Conservation (phyloP, 2,329 filamentous ascomycete species). For the Alternaria alternata region DNA sequence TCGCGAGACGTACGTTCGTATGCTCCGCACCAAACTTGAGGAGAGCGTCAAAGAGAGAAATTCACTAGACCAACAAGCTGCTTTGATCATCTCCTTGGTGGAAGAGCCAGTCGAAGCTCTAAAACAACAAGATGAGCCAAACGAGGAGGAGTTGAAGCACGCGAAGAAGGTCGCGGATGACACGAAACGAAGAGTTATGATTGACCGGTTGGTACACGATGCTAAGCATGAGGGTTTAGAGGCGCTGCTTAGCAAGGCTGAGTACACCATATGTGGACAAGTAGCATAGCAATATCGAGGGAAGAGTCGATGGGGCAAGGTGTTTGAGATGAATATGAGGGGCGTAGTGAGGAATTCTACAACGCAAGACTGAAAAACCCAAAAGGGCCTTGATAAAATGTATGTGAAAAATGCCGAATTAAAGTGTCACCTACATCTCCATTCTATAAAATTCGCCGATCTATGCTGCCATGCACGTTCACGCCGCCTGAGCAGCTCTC, state of each 20-base stretch:
- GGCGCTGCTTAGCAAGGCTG: not conserved
- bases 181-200: not conserved
- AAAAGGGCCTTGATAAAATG: not conserved
- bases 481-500: constrained; percentile 13
- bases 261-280: not conserved
- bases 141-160: not conserved
- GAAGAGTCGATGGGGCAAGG: not conserved
- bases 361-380: not conserved
- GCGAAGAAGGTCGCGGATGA: not conserved
- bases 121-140: not conserved
- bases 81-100: not conserved
- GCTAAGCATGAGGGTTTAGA: not conserved
- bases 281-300: not conserved
- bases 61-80: not conserved
- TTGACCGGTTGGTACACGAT: not conserved
- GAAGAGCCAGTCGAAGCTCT: too few relatives aligned
- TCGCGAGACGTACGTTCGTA: not conserved
- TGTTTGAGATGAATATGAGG: not conserved
- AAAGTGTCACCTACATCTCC: not conserved
- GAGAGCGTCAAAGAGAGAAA: not conserved
- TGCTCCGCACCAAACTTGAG: not conserved
- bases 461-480: not conserved
- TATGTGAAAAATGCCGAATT: not conserved
- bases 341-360: not conserved
- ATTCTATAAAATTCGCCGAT: not conserved